Evolutionary conservation across 257 asterid species (phyloP).

Genomic region (Anisodus acutangulus): DNA sequence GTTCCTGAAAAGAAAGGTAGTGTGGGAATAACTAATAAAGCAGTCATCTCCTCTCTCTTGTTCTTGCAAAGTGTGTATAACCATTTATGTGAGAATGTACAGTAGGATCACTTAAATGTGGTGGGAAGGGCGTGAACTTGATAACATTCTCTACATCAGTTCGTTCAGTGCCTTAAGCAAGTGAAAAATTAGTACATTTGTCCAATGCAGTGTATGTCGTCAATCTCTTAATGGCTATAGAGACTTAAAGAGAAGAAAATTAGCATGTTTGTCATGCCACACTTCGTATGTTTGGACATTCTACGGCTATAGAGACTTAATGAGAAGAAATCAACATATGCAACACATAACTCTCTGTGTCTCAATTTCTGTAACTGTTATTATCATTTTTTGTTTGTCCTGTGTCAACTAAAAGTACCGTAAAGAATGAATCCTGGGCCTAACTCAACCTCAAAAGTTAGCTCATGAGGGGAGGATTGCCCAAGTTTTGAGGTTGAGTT

Average conservation of each 20-base stretch:
- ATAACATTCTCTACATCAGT: background rate
- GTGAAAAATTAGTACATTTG: background rate
- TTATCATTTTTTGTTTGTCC: background rate
- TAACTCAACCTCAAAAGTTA: no score
- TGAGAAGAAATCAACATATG: background rate
- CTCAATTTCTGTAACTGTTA: conserved; percentile 10
- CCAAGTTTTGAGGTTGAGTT: no score
- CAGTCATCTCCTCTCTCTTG: background rate
- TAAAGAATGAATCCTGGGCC: no score
- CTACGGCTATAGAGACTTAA: background rate
- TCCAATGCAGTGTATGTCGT: background rate
- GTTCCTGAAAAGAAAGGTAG: conserved; percentile 54
- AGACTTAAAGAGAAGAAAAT: conserved; percentile 24
- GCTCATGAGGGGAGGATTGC: no score
- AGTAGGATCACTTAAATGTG: conserved; percentile 16
- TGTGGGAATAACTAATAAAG: conserved; percentile 23
- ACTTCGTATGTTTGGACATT: background rate
- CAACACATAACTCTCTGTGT: background rate
- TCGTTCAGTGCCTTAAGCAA: conserved; percentile 15
- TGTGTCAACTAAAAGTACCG: background rate
- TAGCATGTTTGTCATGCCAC: background rate
- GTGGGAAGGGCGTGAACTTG: background rate
- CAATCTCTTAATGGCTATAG: background rate
- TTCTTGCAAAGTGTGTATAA: background rate
- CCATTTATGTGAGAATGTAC: conserved; percentile 1